These are phyloP conservation scores for Cardamine resedifolia DNA, from an alignment of 345 rosid genomes.

Conservation along the genomic window DNA sequence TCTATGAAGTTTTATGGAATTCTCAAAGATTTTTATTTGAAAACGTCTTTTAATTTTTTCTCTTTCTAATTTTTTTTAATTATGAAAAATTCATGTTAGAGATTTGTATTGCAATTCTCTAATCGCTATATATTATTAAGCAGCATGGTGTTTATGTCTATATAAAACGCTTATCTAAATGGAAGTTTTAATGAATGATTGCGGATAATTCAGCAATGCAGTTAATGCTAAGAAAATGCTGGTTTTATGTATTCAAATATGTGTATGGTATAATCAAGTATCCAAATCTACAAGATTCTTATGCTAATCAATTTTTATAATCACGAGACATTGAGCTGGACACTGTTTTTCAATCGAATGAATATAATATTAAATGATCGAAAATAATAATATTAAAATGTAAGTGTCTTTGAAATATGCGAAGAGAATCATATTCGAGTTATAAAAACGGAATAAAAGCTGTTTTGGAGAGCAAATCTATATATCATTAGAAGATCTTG, in stretches of 20 bases:
- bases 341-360: background rate
- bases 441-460: background rate
- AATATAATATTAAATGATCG: background rate
- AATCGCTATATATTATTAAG: slow-evolving; percentile 11
- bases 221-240: background rate
- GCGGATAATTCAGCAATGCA: background rate
- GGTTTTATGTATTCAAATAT: background rate
- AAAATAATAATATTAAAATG: background rate
- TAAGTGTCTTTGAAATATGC: background rate
- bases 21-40: no score
- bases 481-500: background rate
- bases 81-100: no score
- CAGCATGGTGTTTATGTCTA: background rate
- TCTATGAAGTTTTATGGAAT: no score
- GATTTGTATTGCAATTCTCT: no score
- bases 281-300: no score
- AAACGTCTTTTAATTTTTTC: no score
- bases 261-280: background rate
- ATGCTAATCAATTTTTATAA: background rate
- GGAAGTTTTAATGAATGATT: background rate
- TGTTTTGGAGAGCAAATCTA: slow-evolving; percentile 20
- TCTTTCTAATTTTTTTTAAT: no score
- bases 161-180: background rate
- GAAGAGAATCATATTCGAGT: background rate
- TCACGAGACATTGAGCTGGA: background rate